Conservation (phyloP, 2,329 filamentous ascomycete species). For the Aspergillus sclerotialis region DNA sequence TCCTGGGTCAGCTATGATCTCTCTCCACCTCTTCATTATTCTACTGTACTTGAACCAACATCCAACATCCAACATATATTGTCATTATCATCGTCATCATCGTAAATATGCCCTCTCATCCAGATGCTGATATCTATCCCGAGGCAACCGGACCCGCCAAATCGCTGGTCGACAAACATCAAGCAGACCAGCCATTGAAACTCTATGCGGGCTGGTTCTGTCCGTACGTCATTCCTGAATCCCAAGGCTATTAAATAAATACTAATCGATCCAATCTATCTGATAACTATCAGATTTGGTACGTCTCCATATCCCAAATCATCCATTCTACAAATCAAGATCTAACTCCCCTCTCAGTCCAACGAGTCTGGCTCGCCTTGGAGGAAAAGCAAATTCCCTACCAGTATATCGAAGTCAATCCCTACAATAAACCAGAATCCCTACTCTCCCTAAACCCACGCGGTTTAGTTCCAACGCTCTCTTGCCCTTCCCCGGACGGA, state of each 20-base stretch:
- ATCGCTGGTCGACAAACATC: slow-evolving; percentile 25
- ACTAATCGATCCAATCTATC: no score
- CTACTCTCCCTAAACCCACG: slow-evolving; percentile 67
- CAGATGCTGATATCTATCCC: slow-evolving; percentile 39
- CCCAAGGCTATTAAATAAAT: slow-evolving; percentile 2
- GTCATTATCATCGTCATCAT: no score
- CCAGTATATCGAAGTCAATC: slow-evolving; percentile 72
- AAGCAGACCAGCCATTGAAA: slow-evolving; percentile 40
- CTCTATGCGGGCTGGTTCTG: slow-evolving; percentile 73
- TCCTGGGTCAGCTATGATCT: no score
- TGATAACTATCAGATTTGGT: slow-evolving; percentile 36
- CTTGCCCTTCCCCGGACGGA: slow-evolving; percentile 16
- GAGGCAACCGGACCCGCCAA: slow-evolving; percentile 41
- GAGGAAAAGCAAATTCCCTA: slow-evolving; percentile 67
- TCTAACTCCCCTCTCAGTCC: slow-evolving; percentile 36
- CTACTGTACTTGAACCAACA: no score
- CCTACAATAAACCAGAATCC: slow-evolving; percentile 63
- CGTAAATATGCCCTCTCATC: slow-evolving; percentile 22
- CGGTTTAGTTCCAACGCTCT: slow-evolving; percentile 66
- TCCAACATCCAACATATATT: no score
- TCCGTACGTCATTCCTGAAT: slow-evolving; percentile 31
- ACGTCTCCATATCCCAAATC: slow-evolving; percentile 2
- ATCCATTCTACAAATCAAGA: neutral
- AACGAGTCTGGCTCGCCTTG: slow-evolving; percentile 66
- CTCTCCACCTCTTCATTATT: no score